These are phyloP conservation scores for Kurtzmaniella quercitrusa DNA, from an alignment of 1,139 yeast genomes.

Conservation along the genomic window DNA sequence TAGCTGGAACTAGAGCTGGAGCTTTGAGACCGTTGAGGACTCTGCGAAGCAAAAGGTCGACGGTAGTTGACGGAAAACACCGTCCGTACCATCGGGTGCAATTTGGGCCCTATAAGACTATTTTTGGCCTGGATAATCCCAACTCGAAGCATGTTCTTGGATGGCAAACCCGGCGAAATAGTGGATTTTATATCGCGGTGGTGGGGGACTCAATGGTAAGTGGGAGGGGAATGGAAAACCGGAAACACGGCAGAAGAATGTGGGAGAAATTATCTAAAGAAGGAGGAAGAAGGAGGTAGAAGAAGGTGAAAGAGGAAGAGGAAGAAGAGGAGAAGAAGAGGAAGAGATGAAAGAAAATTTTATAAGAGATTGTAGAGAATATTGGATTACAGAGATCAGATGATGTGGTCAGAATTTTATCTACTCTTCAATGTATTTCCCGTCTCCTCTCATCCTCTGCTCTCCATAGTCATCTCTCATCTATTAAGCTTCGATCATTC, in stretches of 20 bases:
- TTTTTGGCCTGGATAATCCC: not conserved
- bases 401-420: no score
- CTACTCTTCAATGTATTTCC: no score
- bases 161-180: not conserved
- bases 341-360: no score
- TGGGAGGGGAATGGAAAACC: not conserved
- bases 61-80: not conserved
- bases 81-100: not conserved
- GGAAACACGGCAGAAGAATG: not conserved
- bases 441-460: no score
- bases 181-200: not conserved
- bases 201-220: not conserved
- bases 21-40: no score
- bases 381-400: no score
- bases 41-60: conserved; percentile 4
- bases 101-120: not conserved
- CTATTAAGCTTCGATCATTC: no score
- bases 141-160: not conserved
- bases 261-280: not conserved
- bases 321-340: no score
- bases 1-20: conserved; percentile 19
- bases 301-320: no score
- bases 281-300: no score
- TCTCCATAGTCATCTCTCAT: no score
- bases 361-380: no score